Conservation (phyloP, 1,139 yeast genomes). For the Debaryomyces psychrophilus region DNA sequence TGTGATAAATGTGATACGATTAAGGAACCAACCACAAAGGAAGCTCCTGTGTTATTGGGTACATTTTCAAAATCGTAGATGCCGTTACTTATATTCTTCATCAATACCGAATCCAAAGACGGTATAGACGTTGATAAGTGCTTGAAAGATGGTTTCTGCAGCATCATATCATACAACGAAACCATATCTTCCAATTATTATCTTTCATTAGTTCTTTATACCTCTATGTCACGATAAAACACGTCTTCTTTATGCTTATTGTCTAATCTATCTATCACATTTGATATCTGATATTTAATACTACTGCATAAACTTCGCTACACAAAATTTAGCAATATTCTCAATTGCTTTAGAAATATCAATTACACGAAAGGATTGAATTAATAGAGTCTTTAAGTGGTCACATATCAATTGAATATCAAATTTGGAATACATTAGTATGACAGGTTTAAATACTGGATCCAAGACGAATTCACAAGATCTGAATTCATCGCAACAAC, state of each 20-base stretch:
- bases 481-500: slow-evolving; percentile 9
- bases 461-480: slow-evolving; percentile 11
- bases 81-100: slow-evolving; percentile 20
- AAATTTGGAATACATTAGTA: neutral
- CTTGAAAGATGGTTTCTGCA: slow-evolving; percentile 14
- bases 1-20: slow-evolving; percentile 33
- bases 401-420: neutral
- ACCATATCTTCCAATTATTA: slow-evolving; percentile 16
- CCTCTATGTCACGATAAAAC: neutral
- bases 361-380: slow-evolving; percentile 8
- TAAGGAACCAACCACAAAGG: slow-evolving; percentile 26
- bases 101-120: slow-evolving; percentile 28
- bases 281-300: neutral
- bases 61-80: slow-evolving; percentile 44
- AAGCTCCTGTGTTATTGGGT: slow-evolving; percentile 33
- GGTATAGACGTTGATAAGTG: slow-evolving; percentile 32
- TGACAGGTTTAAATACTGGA: slow-evolving; percentile 2
- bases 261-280: neutral
- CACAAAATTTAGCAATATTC: slow-evolving; percentile 4
- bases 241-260: slow-evolving; percentile 1
- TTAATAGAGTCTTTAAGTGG: neutral
- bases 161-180: slow-evolving; percentile 19
- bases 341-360: slow-evolving; percentile 9
- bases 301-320: slow-evolving; percentile 9
- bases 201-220: slow-evolving; percentile 2